Conservation (phyloP, 164 flowering plant genomes). For the Litsea cubeba region DNA sequence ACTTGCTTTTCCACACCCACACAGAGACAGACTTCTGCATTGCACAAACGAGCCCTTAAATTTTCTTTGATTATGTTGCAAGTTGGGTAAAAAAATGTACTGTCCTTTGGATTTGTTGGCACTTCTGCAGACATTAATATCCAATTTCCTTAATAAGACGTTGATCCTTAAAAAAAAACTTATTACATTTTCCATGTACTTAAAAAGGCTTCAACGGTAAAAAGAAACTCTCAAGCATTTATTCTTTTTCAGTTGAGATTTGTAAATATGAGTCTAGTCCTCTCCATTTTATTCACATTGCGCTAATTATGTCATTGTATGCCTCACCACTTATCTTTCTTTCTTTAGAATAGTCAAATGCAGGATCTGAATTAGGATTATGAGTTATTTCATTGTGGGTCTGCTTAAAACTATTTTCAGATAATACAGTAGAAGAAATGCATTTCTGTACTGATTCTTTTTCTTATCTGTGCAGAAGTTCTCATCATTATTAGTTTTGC, state of each 20-base stretch:
- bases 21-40: neutral
- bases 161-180: neutral
- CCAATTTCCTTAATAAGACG: neutral
- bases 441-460: slow-evolving; percentile 1
- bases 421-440: neutral
- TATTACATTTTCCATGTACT: neutral
- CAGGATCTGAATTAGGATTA: neutral
- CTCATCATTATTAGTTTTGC: slow-evolving; percentile 62
- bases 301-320: no score
- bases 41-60: no score
- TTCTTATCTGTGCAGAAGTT: slow-evolving; percentile 51
- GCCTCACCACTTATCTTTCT: neutral
- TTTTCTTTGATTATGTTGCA: no score
- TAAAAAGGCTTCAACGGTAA: neutral
- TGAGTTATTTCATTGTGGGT: neutral
- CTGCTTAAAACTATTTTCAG: neutral
- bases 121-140: neutral
- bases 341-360: slow-evolving; percentile 2
- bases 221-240: neutral
- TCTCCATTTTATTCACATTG: neutral
- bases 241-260: neutral
- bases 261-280: neutral
- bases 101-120: neutral
- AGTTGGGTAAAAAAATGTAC: neutral
- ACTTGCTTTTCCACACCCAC: neutral